Evolutionary conservation across 1,284 basidiomycete species (phyloP).

Genomic region (Sphagnurus paluster): DNA sequence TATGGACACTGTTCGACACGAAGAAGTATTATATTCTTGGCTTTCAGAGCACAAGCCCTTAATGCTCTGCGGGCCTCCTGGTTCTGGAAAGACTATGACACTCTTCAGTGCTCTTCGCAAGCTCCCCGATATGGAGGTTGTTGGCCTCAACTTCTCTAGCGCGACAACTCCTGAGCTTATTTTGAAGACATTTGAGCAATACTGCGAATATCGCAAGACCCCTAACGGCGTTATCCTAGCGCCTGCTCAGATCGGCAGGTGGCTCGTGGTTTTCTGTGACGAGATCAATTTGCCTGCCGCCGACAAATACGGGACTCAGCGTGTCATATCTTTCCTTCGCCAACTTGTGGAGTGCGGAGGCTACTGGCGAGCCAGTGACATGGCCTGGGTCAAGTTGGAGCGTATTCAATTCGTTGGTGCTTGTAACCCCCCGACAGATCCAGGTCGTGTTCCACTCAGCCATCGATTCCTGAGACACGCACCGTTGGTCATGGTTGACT

Average conservation of each 20-base stretch:
- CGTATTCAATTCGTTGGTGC: conserved; percentile 99
- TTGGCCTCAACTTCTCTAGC: conserved; percentile 98
- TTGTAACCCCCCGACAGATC: conserved; percentile 99
- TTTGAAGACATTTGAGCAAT: conserved; percentile 99
- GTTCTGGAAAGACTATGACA: conserved; percentile 99
- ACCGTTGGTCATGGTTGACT: conserved; percentile 99
- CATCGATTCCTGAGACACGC: conserved; percentile 98
- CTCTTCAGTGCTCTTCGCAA: conserved; percentile 98
- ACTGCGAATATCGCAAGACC: conserved; percentile 98
- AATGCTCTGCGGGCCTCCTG: conserved; percentile 98
- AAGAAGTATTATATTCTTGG: conserved; percentile 98
- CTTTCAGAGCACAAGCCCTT: conserved; percentile 98
- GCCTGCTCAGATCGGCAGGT: conserved; percentile 93
- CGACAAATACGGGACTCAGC: conserved; percentile 98
- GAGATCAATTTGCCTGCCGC: conserved; percentile 98
- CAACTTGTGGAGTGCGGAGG: conserved; percentile 96
- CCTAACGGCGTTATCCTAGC: conserved; percentile 95
- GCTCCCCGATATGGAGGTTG: conserved; percentile 97
- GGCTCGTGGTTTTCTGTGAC: conserved; percentile 99
- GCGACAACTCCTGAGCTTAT: conserved; percentile 98
- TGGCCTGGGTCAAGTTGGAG: conserved; percentile 97
- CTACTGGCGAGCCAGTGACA: conserved; percentile 94
- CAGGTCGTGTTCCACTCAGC: conserved; percentile 96
- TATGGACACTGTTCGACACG: conserved; percentile 97
- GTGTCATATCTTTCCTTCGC: conserved; percentile 97